phyloP scores from a whole-genome alignment of 2,329 filamentous ascomycete genomes.

The Fusarium robinianum region DNA sequence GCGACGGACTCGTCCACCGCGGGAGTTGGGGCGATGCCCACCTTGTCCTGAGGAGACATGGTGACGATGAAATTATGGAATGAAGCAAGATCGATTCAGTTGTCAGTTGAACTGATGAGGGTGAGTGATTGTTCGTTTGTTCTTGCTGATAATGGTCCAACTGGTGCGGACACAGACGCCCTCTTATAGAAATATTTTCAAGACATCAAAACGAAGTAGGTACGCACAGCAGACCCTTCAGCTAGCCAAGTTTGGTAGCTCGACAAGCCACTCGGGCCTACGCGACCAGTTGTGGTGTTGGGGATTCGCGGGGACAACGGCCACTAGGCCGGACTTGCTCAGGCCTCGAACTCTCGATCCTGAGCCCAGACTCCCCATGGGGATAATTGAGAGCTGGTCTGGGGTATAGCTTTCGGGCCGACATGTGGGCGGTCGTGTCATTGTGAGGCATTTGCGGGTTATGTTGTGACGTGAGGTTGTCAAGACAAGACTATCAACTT shows the following conservation, averaged over 20 bases:
- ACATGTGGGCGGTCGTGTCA: neutral
- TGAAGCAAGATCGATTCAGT: neutral
- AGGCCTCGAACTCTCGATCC: neutral
- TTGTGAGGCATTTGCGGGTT: neutral
- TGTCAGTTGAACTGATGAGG: too few species aligned
- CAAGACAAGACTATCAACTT: neutral
- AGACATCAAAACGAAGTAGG: too few species aligned
- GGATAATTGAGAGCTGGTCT: conserved; percentile 11
- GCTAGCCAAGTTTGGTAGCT: neutral
- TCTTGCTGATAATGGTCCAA: too few species aligned
- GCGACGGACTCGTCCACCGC: conserved; percentile 21
- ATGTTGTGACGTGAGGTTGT: neutral
- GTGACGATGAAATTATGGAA: neutral
- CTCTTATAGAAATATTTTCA: too few species aligned
- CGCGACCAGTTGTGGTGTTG: neutral
- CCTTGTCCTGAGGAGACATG: conserved; percentile 23
- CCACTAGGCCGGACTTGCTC: conserved; percentile 10
- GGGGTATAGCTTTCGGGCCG: conserved; percentile 24
- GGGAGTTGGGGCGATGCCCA: conserved; percentile 11
- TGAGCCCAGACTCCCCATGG: conserved; percentile 15
- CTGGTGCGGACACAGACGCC: too few species aligned
- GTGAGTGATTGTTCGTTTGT: too few species aligned
- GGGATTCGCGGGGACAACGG: conserved; percentile 7
- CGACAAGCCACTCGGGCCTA: neutral
- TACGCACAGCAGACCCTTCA: too few species aligned